Percentiles rank a stretch among this genome's conserved stretches.
These are phyloP conservation scores for Coemansia sp. DNA, from an alignment of 192 early-diverging fungal genomes.

Conservation along the genomic window DNA sequence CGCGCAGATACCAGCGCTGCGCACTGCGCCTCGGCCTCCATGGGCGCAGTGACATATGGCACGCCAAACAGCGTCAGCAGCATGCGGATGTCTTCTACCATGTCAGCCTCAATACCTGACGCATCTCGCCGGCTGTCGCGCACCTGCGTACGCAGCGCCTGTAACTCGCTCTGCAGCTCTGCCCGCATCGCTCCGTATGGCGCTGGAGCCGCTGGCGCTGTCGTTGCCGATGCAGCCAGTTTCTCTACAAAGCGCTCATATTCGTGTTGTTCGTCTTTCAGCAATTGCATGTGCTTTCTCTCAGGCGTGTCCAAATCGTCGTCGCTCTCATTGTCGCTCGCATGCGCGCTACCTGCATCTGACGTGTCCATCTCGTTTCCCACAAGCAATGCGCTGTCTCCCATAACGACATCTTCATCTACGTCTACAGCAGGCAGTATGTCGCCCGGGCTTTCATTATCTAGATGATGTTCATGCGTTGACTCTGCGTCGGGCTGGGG, in stretches of 20 bases:
- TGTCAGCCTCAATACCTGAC: slow-evolving; percentile 36
- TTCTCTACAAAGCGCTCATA: slow-evolving; percentile 61
- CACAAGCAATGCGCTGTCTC: not conserved
- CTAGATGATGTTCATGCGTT: not conserved
- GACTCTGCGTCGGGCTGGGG: not conserved
- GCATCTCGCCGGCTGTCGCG: slow-evolving; percentile 36
- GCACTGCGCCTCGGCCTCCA: slow-evolving; percentile 99
- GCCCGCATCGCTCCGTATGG: slow-evolving; percentile 22
- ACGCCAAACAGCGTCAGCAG: slow-evolving; percentile 89
- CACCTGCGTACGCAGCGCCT: slow-evolving; percentile 30
- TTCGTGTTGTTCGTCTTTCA: slow-evolving; percentile 60
- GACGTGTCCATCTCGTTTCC: not conserved
- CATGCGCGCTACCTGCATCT: slow-evolving; percentile 11
- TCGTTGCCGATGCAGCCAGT: slow-evolving; percentile 12
- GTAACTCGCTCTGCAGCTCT: slow-evolving; percentile 36
- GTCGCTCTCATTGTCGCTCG: slow-evolving; percentile 35
- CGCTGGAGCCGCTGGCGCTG: not conserved
- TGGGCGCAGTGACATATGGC: slow-evolving; percentile 88
- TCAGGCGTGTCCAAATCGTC: slow-evolving; percentile 30
- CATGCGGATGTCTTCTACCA: slow-evolving; percentile 60
- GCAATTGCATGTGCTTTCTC: slow-evolving; percentile 20
- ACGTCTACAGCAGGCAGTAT: not conserved
- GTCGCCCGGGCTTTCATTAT: not conserved
- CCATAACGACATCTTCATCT: not conserved
- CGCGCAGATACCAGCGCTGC: slow-evolving; percentile 61